Evolutionary conservation across 2,329 filamentous ascomycete genomes (phyloP).

Genomic region (Neonectria punicea): DNA sequence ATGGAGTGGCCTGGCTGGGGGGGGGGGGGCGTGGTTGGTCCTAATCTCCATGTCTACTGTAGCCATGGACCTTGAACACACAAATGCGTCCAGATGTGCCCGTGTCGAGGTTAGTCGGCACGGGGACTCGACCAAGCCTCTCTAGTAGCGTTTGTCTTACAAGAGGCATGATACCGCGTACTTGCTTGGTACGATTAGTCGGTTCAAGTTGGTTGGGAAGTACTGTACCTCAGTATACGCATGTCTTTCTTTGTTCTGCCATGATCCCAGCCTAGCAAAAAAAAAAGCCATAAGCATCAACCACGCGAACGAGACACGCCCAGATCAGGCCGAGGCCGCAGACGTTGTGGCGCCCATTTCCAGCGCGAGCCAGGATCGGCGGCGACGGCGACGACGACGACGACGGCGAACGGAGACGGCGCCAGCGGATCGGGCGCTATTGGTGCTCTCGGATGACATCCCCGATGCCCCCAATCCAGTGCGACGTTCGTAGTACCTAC

Average conservation of each 20-base stretch:
- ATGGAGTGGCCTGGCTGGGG: slow-evolving; percentile 2
- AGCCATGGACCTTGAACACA: neutral
- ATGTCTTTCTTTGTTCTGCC: no score
- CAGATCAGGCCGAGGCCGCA: neutral
- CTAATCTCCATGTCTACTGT: neutral
- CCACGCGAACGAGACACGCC: slow-evolving; percentile 21
- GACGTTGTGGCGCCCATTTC: slow-evolving; percentile 11
- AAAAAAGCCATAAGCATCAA: neutral
- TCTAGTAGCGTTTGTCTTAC: neutral
- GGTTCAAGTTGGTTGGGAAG: no score
- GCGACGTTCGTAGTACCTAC: neutral
- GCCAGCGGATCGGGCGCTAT: slow-evolving; percentile 8
- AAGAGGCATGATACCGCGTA: neutral
- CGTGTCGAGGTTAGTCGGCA: neutral
- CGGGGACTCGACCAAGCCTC: neutral
- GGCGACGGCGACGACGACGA: slow-evolving; percentile 2
- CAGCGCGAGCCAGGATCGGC: slow-evolving; percentile 21
- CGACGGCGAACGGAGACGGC: slow-evolving; percentile 9
- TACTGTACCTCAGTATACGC: no score
- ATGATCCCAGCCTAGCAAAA: no score
- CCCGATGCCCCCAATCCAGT: slow-evolving; percentile 1
- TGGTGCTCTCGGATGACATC: slow-evolving; percentile 7
- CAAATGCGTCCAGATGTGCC: neutral
- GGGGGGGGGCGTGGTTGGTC: neutral
- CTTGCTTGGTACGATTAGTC: no score